Evolutionary conservation across 306 rosid genomes (phyloP).

Genomic region (Acacia acuminata): DNA sequence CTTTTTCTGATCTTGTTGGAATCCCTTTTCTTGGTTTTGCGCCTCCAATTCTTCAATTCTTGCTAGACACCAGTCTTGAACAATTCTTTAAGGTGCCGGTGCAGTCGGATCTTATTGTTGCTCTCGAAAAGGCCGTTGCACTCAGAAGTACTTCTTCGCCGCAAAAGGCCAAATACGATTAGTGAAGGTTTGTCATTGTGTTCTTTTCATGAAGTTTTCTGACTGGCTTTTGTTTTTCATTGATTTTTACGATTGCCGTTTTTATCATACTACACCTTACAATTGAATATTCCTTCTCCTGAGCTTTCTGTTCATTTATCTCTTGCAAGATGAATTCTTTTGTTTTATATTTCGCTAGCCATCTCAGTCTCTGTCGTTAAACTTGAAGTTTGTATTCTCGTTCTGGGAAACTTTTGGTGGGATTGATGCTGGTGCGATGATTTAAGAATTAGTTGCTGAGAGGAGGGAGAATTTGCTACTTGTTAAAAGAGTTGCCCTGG

Average conservation of each 20-base stretch:
- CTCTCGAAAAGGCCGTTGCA: neutral
- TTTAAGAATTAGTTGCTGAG: constrained; percentile 29
- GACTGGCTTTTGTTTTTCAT: neutral
- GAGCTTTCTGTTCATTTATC: constrained; percentile 10
- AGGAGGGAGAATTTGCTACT: constrained; percentile 26
- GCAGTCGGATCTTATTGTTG: neutral
- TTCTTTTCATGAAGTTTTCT: neutral
- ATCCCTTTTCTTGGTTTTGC: neutral
- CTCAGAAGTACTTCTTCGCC: neutral
- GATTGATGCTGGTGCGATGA: constrained; percentile 9
- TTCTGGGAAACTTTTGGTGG: constrained; percentile 17
- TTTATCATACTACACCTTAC: constrained; percentile 5
- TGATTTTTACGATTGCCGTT: neutral
- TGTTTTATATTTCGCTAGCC: neutral
- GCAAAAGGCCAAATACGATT: neutral
- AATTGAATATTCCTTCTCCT: constrained; percentile 2
- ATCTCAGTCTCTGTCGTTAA: neutral
- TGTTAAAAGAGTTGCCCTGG: constrained; percentile 12
- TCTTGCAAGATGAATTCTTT: neutral
- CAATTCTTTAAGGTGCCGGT: neutral
- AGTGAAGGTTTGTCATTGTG: neutral
- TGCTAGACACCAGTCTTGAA: neutral
- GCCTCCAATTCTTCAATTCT: no score
- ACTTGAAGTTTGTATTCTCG: neutral
- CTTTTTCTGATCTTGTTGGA: neutral